Percentiles rank a stretch among this genome's conserved stretches.
phyloP scores from a whole-genome alignment of 495 filamentous ascomycete species.

The Neurospora sp. region DNA sequence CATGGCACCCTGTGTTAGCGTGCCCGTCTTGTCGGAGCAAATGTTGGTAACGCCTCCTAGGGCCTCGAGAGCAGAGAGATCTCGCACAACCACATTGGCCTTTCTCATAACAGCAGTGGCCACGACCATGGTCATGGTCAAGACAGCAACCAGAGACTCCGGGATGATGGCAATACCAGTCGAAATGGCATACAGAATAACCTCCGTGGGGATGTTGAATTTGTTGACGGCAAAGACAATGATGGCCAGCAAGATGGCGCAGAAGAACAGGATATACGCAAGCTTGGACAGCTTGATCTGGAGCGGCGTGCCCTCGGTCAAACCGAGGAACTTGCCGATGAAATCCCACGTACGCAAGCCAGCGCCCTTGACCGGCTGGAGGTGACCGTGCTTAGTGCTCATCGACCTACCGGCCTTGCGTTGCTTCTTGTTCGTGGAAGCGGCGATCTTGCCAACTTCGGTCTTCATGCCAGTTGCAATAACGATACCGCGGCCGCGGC shows the following conservation, averaged over 20 bases:
- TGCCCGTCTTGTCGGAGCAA: conserved; percentile 83
- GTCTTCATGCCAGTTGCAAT: conserved; percentile 69
- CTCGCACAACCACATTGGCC: conserved; percentile 65
- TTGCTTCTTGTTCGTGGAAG: conserved; percentile 47
- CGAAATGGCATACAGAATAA: conserved; percentile 74
- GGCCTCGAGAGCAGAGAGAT: conserved; percentile 70
- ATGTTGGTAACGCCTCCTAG: conserved; percentile 81
- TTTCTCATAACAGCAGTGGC: conserved; percentile 69
- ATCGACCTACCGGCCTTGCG: conserved; percentile 52
- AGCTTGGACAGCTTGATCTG: conserved; percentile 73
- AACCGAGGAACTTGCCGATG: conserved; percentile 57
- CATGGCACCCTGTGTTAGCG: conserved; percentile 69
- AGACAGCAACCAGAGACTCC: conserved; percentile 57
- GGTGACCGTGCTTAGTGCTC: conserved; percentile 51
- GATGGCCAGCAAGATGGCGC: conserved; percentile 64
- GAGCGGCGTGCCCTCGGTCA: conserved; percentile 69
- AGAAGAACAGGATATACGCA: conserved; percentile 63
- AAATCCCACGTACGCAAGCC: conserved; percentile 51
- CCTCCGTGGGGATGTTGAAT: conserved; percentile 59
- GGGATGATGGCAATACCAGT: conserved; percentile 63
- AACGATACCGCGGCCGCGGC: conserved; percentile 57
- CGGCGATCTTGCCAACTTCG: conserved; percentile 77
- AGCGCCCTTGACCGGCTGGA: conserved; percentile 48
- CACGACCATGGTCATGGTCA: conserved; percentile 68
- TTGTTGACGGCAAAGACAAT: conserved; percentile 72